phyloP scores from a whole-genome alignment of 169 alveolate species.

The Cryptosporidium tyzzeri region DNA sequence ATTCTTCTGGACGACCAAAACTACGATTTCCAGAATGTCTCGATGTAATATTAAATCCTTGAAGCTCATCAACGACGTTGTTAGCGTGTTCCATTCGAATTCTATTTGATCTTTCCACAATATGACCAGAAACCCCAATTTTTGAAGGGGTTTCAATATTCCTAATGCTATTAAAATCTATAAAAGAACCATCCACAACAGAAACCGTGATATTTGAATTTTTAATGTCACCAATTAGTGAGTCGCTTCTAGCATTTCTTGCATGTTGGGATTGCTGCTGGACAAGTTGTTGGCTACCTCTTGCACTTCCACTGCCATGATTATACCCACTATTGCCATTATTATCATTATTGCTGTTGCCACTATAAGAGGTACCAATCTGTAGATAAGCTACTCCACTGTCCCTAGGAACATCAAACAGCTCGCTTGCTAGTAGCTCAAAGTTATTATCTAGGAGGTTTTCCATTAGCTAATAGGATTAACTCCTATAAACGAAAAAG shows the following conservation, averaged over 20 bases:
- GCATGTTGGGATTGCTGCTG: constrained; percentile 19
- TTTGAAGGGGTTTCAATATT: constrained; percentile 12
- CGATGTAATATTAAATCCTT: neutral
- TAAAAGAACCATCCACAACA: constrained; percentile 1
- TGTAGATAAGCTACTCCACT: constrained; percentile 31
- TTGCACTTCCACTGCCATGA: constrained; percentile 3
- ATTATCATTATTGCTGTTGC: neutral
- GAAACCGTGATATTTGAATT: neutral
- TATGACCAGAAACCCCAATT: neutral
- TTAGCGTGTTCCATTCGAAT: constrained; percentile 3
- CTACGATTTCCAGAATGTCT: constrained; percentile 1
- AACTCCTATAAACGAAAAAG: constrained; percentile 7
- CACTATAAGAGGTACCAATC: constrained; percentile 5
- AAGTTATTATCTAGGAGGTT: constrained; percentile 57
- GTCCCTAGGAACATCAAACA: constrained; percentile 52
- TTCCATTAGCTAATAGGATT: constrained; percentile 51
- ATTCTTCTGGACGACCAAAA: constrained; percentile 34
- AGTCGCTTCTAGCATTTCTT: constrained; percentile 49
- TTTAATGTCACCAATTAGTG: constrained; percentile 32
- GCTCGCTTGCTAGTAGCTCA: constrained; percentile 53
- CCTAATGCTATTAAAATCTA: constrained; percentile 9
- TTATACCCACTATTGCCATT: neutral
- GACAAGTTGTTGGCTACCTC: constrained; percentile 30
- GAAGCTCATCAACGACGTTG: constrained; percentile 20
- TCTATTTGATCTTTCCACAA: neutral